Base-by-base conservation (phyloP, 805 yeast genomes). In the Kazachstania psychrophila region DNA sequence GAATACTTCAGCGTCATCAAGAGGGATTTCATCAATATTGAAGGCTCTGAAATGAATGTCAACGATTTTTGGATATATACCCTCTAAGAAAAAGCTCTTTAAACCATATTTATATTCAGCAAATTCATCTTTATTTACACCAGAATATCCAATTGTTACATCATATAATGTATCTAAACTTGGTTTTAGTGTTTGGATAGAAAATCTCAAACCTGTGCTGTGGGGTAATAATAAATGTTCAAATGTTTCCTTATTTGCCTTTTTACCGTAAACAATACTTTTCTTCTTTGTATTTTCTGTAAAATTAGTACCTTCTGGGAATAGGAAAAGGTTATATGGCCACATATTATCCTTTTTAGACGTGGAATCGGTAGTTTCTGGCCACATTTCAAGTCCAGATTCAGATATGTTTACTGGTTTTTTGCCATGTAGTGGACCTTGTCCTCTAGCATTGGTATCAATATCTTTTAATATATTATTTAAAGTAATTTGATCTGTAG, bases 271-370 rank as follows among this genome's bases (percentile, higher is more conserved):
- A 6, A 55, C 65, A 13, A 64, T 66, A 7, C 88, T 75, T 40
- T 73, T 72, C 3, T 49, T 61, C 33, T 74, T 68, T 2, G 95
- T 85, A 41, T 73, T 70, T 5, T 66, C 68, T 26, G 92, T 77
- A 37, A 82, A 62, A 40, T 86, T 92, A 0, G 98, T 92, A 5
- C 98, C 98, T 58, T 92, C 98, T 1, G 98, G 98, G 61, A 81
- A 92, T 19, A 92, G 58, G 16, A 88, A 61, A 31, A 92, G 57
- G 68, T 80, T 76, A 44, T 79, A 77, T 3, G 82, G 79, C 73
- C 75, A 70, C 6, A 52, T 42, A 17, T 43, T 30, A 19, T 6
- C 39, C 25, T 23, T 36, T 51, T 54, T 14, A 15, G 5, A 18
- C 20, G 5, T 46, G 68, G 60, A 15, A 60, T 50, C 7, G n/a